Conservation (phyloP, 495 filamentous ascomycete genomes). For the Penicillium mononematosum region DNA sequence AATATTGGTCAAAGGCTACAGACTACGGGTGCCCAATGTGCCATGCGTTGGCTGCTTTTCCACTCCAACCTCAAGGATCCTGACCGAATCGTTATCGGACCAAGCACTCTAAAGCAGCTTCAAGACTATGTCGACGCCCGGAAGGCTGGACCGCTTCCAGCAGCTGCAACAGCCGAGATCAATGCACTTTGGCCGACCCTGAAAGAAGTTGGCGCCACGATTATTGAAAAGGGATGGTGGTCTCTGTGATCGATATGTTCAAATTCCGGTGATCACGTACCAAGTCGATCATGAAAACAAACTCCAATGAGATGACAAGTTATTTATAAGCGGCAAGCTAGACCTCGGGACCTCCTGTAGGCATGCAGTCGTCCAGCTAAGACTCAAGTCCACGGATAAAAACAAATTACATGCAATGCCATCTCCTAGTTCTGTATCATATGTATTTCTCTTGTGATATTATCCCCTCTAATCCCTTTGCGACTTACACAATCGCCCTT, state of each 20-base stretch:
- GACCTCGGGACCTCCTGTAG: background rate
- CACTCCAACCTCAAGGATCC: conserved; percentile 25
- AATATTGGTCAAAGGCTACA: background rate
- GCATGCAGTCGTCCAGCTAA: background rate
- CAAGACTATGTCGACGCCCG: conserved; percentile 13
- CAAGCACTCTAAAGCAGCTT: conserved; percentile 24
- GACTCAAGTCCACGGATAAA: background rate
- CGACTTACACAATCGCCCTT: background rate
- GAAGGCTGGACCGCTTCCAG: conserved; percentile 6
- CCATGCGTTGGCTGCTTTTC: conserved; percentile 33
- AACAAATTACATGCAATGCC: background rate
- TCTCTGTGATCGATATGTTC: conserved; percentile 2
- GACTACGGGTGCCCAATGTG: conserved; percentile 20
- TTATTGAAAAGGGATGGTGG: conserved; percentile 20
- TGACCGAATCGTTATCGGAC: conserved; percentile 34
- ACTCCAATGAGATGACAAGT: background rate
- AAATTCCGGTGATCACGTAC: background rate
- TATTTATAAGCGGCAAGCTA: background rate
- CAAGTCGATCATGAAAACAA: background rate
- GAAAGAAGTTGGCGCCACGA: background rate
- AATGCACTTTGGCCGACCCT: conserved; percentile 3
- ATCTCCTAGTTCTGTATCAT: background rate
- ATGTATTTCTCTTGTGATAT: background rate
- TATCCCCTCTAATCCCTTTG: background rate
- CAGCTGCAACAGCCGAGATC: conserved; percentile 1